Conservation (phyloP, 2,329 filamentous ascomycete genomes). For the Aspergillus tanneri region DNA sequence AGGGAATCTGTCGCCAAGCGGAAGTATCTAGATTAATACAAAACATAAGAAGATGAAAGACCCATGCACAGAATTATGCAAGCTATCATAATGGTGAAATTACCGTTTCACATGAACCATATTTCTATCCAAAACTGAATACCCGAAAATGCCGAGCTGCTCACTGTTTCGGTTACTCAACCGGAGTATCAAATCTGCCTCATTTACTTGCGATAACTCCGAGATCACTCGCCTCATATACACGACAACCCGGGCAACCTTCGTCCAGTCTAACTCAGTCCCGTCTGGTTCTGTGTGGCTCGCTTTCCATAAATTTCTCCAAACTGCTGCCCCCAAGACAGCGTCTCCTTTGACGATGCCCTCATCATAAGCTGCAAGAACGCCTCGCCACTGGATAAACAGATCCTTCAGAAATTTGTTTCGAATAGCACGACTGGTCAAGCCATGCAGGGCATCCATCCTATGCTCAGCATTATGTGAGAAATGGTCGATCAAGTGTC, state of each 20-base stretch:
- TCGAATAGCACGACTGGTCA: constrained; percentile 54
- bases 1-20: too few relatives aligned
- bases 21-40: constrained; percentile 5
- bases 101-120: constrained; percentile 36
- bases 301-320: constrained; percentile 90
- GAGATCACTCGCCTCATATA: constrained; percentile 61
- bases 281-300: constrained; percentile 45
- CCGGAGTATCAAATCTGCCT: constrained; percentile 56
- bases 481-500: constrained; percentile 91
- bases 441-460: constrained; percentile 53
- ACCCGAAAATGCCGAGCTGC: constrained; percentile 34
- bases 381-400: constrained; percentile 87
- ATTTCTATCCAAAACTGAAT: constrained; percentile 38
- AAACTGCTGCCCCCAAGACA: constrained; percentile 66
- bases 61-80: too few relatives aligned
- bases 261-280: constrained; percentile 58
- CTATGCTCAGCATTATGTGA: constrained; percentile 69
- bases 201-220: constrained; percentile 53
- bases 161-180: constrained; percentile 41
- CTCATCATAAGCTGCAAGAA: constrained; percentile 65
- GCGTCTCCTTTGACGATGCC: constrained; percentile 49
- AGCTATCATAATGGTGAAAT: not conserved
- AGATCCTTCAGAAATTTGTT: constrained; percentile 76
- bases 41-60: constrained; percentile 1
- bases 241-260: constrained; percentile 61